Percentiles rank a stretch among this genome's conserved stretches.
Evolutionary conservation across 2,329 filamentous ascomycete genomes (phyloP).

Genomic region (Calonectria honghensis): DNA sequence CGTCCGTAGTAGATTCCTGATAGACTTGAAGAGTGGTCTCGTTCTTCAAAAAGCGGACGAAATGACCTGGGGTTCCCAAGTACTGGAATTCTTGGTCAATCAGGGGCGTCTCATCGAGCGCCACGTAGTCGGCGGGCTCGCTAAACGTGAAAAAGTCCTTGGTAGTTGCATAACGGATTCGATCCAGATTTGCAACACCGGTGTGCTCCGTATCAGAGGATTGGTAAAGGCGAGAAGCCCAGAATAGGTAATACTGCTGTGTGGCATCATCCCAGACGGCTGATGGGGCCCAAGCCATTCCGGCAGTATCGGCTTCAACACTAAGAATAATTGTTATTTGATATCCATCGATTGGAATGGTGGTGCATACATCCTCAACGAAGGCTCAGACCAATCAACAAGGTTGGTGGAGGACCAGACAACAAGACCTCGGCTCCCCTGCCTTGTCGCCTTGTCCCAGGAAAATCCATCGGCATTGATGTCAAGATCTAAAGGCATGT

Average conservation of each 20-base stretch:
- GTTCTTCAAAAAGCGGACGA: slow-evolving; percentile 71
- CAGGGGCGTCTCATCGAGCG: slow-evolving; percentile 62
- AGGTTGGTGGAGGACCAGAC: slow-evolving; percentile 61
- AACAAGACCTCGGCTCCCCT: slow-evolving; percentile 60
- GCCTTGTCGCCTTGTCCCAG: slow-evolving; percentile 60
- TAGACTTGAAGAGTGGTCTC: slow-evolving; percentile 69
- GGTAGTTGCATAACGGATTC: slow-evolving; percentile 71
- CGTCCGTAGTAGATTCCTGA: slow-evolving; percentile 65
- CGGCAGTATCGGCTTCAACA: slow-evolving; percentile 58
- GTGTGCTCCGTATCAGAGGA: slow-evolving; percentile 66
- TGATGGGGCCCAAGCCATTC: slow-evolving; percentile 63
- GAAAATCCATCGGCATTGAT: slow-evolving; percentile 59
- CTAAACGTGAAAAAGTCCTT: slow-evolving; percentile 70
- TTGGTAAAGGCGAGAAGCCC: slow-evolving; percentile 67
- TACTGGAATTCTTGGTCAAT: slow-evolving; percentile 71
- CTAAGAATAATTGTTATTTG: slow-evolving; percentile 46
- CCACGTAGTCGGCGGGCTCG: slow-evolving; percentile 65
- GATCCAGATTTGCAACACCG: slow-evolving; percentile 62
- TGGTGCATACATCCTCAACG: slow-evolving; percentile 28
- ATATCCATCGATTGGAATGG: too few relatives aligned
- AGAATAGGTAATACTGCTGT: slow-evolving; percentile 68
- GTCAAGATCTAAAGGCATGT: slow-evolving; percentile 57
- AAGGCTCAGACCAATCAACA: slow-evolving; percentile 58
- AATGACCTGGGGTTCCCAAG: slow-evolving; percentile 63
- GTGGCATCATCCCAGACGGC: slow-evolving; percentile 60